Percentiles rank a stretch among this genome's conserved stretches.
Conservation (phyloP, 2,329 filamentous ascomycete species). For the Fusarium staphyleae region DNA sequence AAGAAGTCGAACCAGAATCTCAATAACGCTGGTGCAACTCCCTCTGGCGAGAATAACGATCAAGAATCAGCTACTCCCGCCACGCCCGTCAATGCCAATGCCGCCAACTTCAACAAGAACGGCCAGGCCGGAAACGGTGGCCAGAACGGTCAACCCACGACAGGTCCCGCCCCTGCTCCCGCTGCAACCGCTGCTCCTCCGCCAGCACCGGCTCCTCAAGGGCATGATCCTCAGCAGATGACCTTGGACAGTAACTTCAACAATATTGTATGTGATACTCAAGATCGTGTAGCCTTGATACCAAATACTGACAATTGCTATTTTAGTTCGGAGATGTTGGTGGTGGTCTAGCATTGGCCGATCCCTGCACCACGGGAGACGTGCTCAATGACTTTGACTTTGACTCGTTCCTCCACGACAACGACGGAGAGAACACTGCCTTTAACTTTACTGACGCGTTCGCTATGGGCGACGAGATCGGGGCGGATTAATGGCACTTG, state of each 20-base stretch:
- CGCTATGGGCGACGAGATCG: constrained; percentile 64
- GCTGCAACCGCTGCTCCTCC: constrained; percentile 24
- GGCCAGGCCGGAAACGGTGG: constrained; percentile 38
- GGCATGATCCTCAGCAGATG: constrained; percentile 46
- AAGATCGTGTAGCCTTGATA: constrained; percentile 7
- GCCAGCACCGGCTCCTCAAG: constrained; percentile 8
- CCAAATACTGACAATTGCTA: constrained; percentile 13
- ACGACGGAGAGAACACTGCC: constrained; percentile 54
- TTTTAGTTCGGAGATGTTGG: constrained; percentile 52
- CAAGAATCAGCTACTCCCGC: constrained; percentile 66
- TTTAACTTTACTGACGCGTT: constrained; percentile 65
- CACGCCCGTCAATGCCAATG: constrained; percentile 60
- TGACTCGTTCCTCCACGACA: constrained; percentile 70
- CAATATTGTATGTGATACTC: constrained; percentile 51
- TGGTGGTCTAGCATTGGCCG: constrained; percentile 60
- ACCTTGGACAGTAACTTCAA: constrained; percentile 52
- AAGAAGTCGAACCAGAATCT: constrained; percentile 69
- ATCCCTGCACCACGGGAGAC: constrained; percentile 60
- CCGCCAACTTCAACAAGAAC: constrained; percentile 53
- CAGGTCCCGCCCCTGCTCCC: constrained; percentile 44
- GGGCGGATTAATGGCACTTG: constrained; percentile 56
- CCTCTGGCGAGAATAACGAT: constrained; percentile 61
- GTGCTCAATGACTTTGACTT: constrained; percentile 73
- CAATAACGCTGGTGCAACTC: constrained; percentile 59
- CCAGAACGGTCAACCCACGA: constrained; percentile 45